These are phyloP conservation scores for Suhomyces wounanorum DNA, from an alignment of 1,139 yeast species.

Conservation along the genomic window DNA sequence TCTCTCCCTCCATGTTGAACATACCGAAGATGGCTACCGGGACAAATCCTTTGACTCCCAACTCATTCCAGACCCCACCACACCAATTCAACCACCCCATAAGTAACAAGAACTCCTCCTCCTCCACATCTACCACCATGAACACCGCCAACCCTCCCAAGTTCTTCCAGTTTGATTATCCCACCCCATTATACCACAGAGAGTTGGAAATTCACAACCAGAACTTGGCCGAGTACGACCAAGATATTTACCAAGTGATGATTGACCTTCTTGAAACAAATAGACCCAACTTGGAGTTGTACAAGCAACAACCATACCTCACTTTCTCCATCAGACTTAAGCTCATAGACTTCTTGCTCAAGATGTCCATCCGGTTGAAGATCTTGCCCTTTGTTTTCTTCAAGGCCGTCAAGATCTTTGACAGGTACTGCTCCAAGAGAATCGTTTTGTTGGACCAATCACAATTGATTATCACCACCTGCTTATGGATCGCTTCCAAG, in stretches of 20 bases:
- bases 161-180: conserved; percentile 45
- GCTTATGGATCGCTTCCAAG: conserved; percentile 67
- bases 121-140: conserved; percentile 1
- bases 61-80: conserved; percentile 13
- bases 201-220: conserved; percentile 52
- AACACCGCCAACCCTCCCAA: conserved; percentile 5
- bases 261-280: conserved; percentile 30
- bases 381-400: conserved; percentile 61
- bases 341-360: conserved; percentile 58
- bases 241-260: conserved; percentile 49
- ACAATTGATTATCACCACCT: conserved; percentile 64
- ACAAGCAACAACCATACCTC: conserved; percentile 65
- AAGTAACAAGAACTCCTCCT: not conserved
- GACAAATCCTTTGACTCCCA: conserved; percentile 14
- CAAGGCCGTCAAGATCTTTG: conserved; percentile 60
- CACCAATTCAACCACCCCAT: conserved; percentile 8
- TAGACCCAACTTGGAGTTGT: conserved; percentile 55
- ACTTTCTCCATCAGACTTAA: conserved; percentile 51
- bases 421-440: conserved; percentile 66
- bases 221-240: conserved; percentile 52
- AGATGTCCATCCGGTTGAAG: conserved; percentile 59
- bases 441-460: conserved; percentile 62
- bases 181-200: conserved; percentile 49
- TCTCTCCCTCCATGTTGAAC: conserved; percentile 12
- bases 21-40: conserved; percentile 15